Evolutionary conservation across 768 basidiomycete genomes (phyloP).

Genomic region (Mrakia hoshinonis): DNA sequence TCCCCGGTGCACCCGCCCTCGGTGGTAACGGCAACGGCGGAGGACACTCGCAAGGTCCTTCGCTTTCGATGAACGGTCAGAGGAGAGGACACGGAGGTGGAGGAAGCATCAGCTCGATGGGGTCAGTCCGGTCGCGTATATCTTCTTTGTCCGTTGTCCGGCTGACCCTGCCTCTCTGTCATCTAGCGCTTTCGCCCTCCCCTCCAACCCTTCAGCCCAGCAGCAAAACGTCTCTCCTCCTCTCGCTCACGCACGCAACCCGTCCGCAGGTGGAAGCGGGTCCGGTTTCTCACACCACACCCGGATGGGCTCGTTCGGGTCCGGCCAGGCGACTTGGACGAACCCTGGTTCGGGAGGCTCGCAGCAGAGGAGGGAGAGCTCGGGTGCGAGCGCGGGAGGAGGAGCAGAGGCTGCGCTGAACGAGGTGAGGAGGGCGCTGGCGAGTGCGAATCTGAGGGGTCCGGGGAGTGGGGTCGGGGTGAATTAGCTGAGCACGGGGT

Average conservation of each 20-base stretch:
- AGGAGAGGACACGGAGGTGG: neutral
- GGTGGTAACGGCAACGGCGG: neutral
- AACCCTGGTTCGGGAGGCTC: neutral
- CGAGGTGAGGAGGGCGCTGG: conserved; percentile 20
- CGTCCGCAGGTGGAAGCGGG: neutral
- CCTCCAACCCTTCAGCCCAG: neutral
- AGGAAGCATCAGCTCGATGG: conserved; percentile 3
- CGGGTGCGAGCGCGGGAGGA: neutral
- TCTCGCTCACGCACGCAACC: neutral
- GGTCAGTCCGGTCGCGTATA: neutral
- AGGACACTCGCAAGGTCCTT: neutral
- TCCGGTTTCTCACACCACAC: conserved; percentile 12
- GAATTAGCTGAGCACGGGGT: neutral
- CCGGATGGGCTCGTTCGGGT: conserved; percentile 26
- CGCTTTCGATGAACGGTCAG: neutral
- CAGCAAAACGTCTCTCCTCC: neutral
- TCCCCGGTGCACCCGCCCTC: neutral
- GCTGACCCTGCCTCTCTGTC: neutral
- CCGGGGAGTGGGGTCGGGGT: neutral
- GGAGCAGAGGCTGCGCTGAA: conserved; percentile 18
- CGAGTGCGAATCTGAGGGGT: neutral
- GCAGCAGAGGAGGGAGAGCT: neutral
- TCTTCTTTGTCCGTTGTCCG: too few species aligned
- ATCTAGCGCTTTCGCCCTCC: neutral
- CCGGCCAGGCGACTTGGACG: neutral